phyloP scores from a whole-genome alignment of 139 green algal species.

The Chlorella sorokiniana region DNA sequence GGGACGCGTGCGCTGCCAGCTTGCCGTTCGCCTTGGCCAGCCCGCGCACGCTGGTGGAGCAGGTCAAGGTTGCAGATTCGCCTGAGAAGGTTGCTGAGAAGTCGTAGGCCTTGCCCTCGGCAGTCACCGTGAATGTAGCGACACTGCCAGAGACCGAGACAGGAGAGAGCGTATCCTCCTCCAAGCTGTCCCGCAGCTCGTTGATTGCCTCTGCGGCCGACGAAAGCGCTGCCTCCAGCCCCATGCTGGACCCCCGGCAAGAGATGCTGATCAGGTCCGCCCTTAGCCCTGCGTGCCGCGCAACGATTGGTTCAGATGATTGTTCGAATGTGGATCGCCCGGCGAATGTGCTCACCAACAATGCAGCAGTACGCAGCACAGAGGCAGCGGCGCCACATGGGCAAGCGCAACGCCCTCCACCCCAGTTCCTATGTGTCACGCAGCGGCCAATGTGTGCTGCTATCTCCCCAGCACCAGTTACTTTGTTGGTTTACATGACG shows the following conservation, averaged over 20 bases:
- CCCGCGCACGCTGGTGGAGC: not conserved
- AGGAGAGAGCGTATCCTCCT: conserved; percentile 5
- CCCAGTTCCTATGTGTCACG: too few relatives aligned
- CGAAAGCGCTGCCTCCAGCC: not conserved
- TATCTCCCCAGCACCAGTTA: too few relatives aligned
- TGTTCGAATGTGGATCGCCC: too few relatives aligned
- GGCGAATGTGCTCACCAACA: too few relatives aligned
- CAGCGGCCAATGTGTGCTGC: too few relatives aligned
- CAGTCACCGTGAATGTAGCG: not conserved
- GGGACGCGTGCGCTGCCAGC: not conserved
- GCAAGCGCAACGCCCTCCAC: too few relatives aligned
- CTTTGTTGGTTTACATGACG: too few relatives aligned
- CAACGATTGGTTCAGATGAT: too few relatives aligned
- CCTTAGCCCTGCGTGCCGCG: not conserved
- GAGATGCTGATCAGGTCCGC: not conserved
- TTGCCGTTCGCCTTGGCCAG: conserved; percentile 26
- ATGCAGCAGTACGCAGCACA: too few relatives aligned
- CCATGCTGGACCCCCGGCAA: not conserved
- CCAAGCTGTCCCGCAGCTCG: conserved; percentile 10
- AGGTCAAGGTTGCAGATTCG: not conserved
- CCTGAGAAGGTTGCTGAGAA: conserved; percentile 3
- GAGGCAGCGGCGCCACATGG: too few relatives aligned
- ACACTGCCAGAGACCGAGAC: not conserved
- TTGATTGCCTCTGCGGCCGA: not conserved
- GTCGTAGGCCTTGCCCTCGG: not conserved